phyloP scores from a whole-genome alignment of 352 stramenopile species.

The Phytophthora brassicae region DNA sequence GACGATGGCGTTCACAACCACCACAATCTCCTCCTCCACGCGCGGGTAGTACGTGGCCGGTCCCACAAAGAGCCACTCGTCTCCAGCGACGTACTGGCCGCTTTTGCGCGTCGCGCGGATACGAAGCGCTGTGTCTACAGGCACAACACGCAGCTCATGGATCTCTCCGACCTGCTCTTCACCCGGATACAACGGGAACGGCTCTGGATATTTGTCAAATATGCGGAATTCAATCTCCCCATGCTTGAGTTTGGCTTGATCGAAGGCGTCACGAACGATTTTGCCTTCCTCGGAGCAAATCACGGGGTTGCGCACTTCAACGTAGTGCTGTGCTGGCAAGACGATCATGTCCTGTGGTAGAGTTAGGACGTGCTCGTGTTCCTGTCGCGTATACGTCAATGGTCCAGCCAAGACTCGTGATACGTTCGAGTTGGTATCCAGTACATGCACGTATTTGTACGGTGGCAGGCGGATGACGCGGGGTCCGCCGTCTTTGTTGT shows the following conservation, averaged over 20 bases:
- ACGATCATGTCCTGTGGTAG: constrained; percentile 74
- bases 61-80: constrained; percentile 80
- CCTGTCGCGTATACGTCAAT: constrained; percentile 79
- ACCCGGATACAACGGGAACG: constrained; percentile 73
- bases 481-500: constrained; percentile 43
- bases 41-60: constrained; percentile 76
- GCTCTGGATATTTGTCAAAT: constrained; percentile 74
- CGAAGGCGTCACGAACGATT: constrained; percentile 63
- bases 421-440: constrained; percentile 87
- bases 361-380: constrained; percentile 76
- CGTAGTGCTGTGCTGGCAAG: constrained; percentile 73
- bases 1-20: constrained; percentile 54
- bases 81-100: constrained; percentile 51
- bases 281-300: constrained; percentile 48
- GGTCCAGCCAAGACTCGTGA: constrained; percentile 75
- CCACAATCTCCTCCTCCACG: constrained; percentile 70
- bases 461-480: constrained; percentile 75
- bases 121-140: constrained; percentile 61
- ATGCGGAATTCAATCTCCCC: constrained; percentile 79
- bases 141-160: constrained; percentile 57
- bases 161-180: constrained; percentile 65
- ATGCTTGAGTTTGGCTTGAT: constrained; percentile 78
- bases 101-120: constrained; percentile 66
- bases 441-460: constrained; percentile 85
- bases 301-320: constrained; percentile 75